Base-by-base conservation (phyloP, 352 stramenopile genomes). In the Pythium coloratum region DNA sequence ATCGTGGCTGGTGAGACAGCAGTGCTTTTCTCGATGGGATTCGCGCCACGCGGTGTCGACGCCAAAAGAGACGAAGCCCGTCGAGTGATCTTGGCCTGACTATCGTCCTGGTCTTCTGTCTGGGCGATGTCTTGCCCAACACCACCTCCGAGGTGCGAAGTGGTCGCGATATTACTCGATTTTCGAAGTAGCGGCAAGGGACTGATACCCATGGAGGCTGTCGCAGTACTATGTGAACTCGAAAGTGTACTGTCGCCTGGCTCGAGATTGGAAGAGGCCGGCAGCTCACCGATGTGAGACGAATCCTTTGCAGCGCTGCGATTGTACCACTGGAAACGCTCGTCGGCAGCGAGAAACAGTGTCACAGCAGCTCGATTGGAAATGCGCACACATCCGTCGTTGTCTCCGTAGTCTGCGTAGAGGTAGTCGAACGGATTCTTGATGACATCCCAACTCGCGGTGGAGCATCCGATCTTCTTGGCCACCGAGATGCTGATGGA, bases 311-410 rank as follows among this genome's bases (percentile, higher is more conserved):
- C 40, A 2, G 58, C 55, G 14, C 66, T 53, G 36, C 76, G 80
- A 56, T 88, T 73, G 34, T 90, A 85, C 83, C 81, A 89, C 34
- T 89, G 81, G 55, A 87, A 89, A 0, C 78, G 72, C 32, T 92
- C 83, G 34, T 90, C 81, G 0, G 78, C 80, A 8, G 72, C 53
- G 14, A 76, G 61, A 57, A 89, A 87, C 1, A 92, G 60, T 0
- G 77, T 68, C 10, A 67, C 55, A 4, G 83, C 70, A 6, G 63
- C 54, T 44, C 55, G 64, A 44, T 58, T 55, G 26, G 66, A 72
- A 7, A 89, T 67, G 33, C 67, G 60, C 4, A 76, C 71, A 50
- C 78, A 78, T 2, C 81, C 81, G 18, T 78, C 69, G 0, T 69
- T 77, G 13, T 88, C 80, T 26, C 70, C 73, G 24, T 74, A 82